Percentiles rank a stretch among this genome's conserved stretches.
Conservation (phyloP, 2,329 filamentous ascomycete genomes). For the Colletotrichum spaethianum region DNA sequence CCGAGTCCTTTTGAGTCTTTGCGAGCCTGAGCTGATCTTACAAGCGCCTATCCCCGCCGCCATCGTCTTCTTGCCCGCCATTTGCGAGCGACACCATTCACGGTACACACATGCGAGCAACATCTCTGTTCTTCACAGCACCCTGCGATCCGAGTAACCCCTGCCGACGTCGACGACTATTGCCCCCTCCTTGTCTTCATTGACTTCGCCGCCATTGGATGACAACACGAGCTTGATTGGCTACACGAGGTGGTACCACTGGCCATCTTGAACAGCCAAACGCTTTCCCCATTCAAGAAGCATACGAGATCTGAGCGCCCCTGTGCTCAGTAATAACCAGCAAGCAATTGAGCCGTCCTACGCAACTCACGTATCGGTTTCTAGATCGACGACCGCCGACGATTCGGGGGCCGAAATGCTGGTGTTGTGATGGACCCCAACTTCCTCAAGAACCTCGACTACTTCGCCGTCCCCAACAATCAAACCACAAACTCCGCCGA, state of each 20-base stretch:
- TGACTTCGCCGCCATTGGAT: slow-evolving; percentile 14
- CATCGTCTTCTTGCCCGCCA: not conserved
- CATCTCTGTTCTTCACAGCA: slow-evolving; percentile 9
- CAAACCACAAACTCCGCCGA: slow-evolving; percentile 54
- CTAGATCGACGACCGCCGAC: slow-evolving; percentile 43
- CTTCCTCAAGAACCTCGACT: slow-evolving; percentile 55
- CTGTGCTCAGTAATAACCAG: slow-evolving; percentile 5
- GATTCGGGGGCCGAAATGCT: slow-evolving; percentile 54
- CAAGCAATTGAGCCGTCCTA: slow-evolving; percentile 12
- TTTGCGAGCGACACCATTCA: slow-evolving; percentile 11
- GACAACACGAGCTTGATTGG: slow-evolving; percentile 10
- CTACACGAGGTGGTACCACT: slow-evolving; percentile 35
- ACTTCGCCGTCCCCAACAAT: slow-evolving; percentile 56
- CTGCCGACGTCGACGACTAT: slow-evolving; percentile 22
- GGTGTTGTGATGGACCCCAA: slow-evolving; percentile 54
- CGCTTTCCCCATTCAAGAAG: slow-evolving; percentile 7
- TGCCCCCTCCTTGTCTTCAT: slow-evolving; percentile 21
- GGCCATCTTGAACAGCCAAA: slow-evolving; percentile 15
- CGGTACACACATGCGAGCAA: slow-evolving; percentile 20
- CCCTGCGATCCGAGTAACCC: slow-evolving; percentile 12
- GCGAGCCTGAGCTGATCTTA: slow-evolving; percentile 27
- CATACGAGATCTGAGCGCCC: slow-evolving; percentile 13
- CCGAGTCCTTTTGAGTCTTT: slow-evolving; percentile 3
- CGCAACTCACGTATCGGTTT: slow-evolving; percentile 29
- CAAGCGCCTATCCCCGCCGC: slow-evolving; percentile 17